Conservation (phyloP, 805 yeast genomes). For the Ogataea allantospora region DNA sequence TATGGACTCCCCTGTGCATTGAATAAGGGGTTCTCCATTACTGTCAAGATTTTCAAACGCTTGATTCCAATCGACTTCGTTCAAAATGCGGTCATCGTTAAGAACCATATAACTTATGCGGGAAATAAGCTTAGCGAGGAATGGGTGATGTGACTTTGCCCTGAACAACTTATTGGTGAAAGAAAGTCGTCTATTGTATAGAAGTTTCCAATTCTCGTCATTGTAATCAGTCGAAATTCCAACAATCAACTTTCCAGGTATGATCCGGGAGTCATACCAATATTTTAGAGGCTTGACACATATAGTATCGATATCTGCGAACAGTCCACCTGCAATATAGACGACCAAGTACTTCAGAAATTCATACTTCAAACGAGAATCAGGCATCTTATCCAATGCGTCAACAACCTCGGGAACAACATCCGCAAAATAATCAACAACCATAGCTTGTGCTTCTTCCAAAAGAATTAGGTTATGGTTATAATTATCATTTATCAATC, state of each 20-base stretch:
- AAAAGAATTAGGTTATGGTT: conserved; percentile 23
- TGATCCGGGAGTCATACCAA: conserved; percentile 28
- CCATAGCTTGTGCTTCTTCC: conserved; percentile 18
- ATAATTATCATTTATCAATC: conserved; percentile 21
- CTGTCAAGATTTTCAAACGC: conserved; percentile 30
- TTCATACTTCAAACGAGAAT: conserved; percentile 48
- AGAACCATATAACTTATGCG: conserved; percentile 22
- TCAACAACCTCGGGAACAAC: conserved; percentile 46
- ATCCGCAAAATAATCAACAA: conserved; percentile 18
- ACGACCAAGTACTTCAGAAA: conserved; percentile 51
- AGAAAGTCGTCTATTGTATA: conserved; percentile 33
- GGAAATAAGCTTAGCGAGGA: conserved; percentile 33
- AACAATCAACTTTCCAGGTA: conserved; percentile 26
- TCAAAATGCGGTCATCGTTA: conserved; percentile 15
- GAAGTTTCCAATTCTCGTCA: conserved; percentile 31
- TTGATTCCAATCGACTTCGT: conserved; percentile 27
- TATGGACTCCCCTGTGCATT: conserved; percentile 33
- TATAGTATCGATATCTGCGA: conserved; percentile 54
- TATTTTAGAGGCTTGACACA: conserved; percentile 42
- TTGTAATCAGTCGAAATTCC: conserved; percentile 33
- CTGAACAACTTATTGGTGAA: conserved; percentile 30
- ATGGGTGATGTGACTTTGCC: conserved; percentile 36
- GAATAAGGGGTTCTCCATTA: conserved; percentile 32
- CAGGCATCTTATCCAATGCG: conserved; percentile 47
- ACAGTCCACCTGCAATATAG: conserved; percentile 52